Conservation (phyloP, 2,329 filamentous ascomycete species). For the Cladosporium cucumerinum region DNA sequence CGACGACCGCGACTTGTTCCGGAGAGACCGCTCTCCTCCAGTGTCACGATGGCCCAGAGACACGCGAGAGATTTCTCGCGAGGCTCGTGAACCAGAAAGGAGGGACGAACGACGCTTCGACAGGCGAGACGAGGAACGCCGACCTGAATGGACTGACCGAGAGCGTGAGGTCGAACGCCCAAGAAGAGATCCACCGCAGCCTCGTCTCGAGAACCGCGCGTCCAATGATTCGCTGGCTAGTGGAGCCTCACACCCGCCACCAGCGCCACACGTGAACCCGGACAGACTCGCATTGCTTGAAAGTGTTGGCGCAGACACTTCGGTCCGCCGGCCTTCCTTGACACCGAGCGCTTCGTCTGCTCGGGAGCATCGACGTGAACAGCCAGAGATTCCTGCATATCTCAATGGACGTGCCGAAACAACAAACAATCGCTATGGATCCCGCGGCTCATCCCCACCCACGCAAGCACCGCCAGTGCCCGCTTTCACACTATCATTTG, state of each 20-base stretch:
- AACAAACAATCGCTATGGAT: slow-evolving; percentile 45
- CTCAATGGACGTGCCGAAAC: slow-evolving; percentile 46
- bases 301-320: slow-evolving; percentile 29
- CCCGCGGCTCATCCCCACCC: slow-evolving; percentile 49
- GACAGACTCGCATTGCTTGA: slow-evolving; percentile 33
- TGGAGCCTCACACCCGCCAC: slow-evolving; percentile 21
- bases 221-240: slow-evolving; percentile 26
- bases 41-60: slow-evolving; percentile 47
- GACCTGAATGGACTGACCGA: slow-evolving; percentile 38
- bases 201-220: slow-evolving; percentile 29
- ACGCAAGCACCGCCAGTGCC: slow-evolving; percentile 54
- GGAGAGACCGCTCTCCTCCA: slow-evolving; percentile 46
- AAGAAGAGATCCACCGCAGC: slow-evolving; percentile 29
- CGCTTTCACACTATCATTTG: slow-evolving; percentile 45
- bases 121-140: slow-evolving; percentile 42
- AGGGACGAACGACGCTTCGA: slow-evolving; percentile 45
- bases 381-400: slow-evolving; percentile 43
- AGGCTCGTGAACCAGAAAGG: slow-evolving; percentile 35
- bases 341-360: slow-evolving; percentile 13
- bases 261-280: slow-evolving; percentile 31
- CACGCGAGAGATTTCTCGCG: slow-evolving; percentile 33
- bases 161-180: slow-evolving; percentile 39
- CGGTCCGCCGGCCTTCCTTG: slow-evolving; percentile 25
- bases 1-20: slow-evolving; percentile 57
- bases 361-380: slow-evolving; percentile 10